Conservation (phyloP, 345 rosid species). For the Acer campestre region DNA sequence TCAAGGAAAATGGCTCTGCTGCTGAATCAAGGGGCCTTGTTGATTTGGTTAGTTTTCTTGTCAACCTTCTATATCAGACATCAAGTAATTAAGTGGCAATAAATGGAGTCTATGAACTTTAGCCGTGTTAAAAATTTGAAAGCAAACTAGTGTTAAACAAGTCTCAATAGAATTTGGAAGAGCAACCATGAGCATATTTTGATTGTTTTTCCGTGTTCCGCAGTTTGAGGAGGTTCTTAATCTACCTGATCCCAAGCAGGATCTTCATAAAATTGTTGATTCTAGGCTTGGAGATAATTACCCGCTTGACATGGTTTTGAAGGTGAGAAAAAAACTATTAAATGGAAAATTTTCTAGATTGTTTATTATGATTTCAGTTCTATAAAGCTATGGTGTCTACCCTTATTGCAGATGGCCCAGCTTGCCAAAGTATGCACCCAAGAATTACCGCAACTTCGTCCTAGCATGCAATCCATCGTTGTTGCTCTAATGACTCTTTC, state of each 20-base stretch:
- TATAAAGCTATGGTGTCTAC: constrained; percentile 7
- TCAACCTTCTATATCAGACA: not conserved
- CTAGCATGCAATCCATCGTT: constrained; percentile 87
- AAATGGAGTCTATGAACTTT: not conserved
- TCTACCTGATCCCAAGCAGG: constrained; percentile 60
- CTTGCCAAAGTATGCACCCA: constrained; percentile 88
- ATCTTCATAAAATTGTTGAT: constrained; percentile 62
- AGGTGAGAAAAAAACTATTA: constrained; percentile 45
- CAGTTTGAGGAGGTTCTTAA: constrained; percentile 81
- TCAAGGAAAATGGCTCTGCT: constrained; percentile 46
- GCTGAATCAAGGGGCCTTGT: constrained; percentile 84
- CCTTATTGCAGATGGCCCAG: constrained; percentile 72
- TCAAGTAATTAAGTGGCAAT: constrained; percentile 4
- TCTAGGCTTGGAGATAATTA: constrained; percentile 74
- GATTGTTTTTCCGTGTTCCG: not conserved
- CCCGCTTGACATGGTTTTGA: constrained; percentile 67
- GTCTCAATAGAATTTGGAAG: not conserved
- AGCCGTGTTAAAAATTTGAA: not conserved
- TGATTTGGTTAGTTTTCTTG: constrained; percentile 63
- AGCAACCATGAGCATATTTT: not conserved
- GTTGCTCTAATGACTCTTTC: constrained; percentile 87
- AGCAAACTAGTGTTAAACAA: not conserved
- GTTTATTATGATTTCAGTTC: not conserved
- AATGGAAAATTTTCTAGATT: not conserved
- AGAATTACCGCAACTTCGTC: constrained; percentile 77